Evolutionary conservation across 2,329 filamentous ascomycete species (phyloP).

Genomic region (Colletotrichum sp.): DNA sequence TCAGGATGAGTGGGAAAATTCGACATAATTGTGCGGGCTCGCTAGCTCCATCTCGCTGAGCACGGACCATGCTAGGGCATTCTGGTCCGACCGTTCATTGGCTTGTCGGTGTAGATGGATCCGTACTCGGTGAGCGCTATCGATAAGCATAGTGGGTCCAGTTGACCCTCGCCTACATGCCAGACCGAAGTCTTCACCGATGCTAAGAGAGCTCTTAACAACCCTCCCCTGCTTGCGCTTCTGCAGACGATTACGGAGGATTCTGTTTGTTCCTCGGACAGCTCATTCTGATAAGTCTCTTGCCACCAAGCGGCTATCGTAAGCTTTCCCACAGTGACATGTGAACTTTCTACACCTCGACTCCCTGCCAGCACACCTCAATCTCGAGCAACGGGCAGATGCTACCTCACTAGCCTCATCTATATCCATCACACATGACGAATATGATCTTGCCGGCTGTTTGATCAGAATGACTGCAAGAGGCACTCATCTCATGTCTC

Average conservation of each 20-base stretch:
- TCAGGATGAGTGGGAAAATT: background rate
- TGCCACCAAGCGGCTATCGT: background rate
- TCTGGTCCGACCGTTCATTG: background rate
- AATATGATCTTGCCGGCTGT: background rate
- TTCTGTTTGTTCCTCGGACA: background rate
- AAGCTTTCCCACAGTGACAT: background rate
- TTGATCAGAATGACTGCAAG: background rate
- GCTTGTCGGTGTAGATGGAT: background rate
- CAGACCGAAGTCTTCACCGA: background rate
- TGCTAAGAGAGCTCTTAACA: fast-evolving
- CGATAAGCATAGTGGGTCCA: background rate
- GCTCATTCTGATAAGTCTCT: background rate
- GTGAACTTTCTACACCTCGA: background rate
- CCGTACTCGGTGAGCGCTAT: background rate
- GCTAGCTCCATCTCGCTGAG: conserved; percentile 1
- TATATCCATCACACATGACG: background rate
- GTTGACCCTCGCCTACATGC: background rate
- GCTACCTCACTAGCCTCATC: background rate
- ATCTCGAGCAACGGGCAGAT: background rate
- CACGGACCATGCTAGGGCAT: conserved; percentile 20
- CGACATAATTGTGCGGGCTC: conserved; percentile 17
- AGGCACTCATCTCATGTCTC: background rate
- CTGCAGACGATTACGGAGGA: background rate
- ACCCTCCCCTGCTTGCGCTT: background rate
- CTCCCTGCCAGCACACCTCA: background rate